phyloP scores from a whole-genome alignment of 2,329 filamentous ascomycete genomes.

The Capronia americana region DNA sequence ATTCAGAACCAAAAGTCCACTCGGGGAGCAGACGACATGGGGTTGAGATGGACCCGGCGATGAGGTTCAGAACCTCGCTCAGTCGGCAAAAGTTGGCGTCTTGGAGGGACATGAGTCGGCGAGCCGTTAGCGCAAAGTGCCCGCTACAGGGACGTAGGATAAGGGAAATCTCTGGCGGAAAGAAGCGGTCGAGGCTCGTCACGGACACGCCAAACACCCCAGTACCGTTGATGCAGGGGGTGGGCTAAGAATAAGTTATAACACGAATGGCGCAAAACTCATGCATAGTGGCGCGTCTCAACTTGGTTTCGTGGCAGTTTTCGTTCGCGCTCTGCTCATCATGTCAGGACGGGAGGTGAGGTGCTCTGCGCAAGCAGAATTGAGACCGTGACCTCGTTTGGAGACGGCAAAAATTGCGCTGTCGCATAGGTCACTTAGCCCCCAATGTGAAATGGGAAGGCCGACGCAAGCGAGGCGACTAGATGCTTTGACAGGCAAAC shows the following conservation, averaged over 20 bases:
- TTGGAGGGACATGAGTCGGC: not conserved
- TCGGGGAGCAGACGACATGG: not conserved
- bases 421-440: not conserved
- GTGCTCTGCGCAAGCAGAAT: not conserved
- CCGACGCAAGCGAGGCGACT: slow-evolving; percentile 12
- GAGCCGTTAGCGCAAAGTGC: not conserved
- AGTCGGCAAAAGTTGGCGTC: slow-evolving; percentile 7
- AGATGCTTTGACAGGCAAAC: slow-evolving; percentile 7
- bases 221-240: slow-evolving; percentile 15
- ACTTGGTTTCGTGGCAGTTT: slow-evolving; percentile 1
- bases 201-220: not conserved
- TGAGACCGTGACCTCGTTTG: not conserved
- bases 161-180: slow-evolving; percentile 1
- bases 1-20: slow-evolving; percentile 13
- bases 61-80: slow-evolving; percentile 10
- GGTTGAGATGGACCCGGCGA: slow-evolving; percentile 10
- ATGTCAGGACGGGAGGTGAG: not conserved
- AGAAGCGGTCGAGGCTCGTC: slow-evolving; percentile 7
- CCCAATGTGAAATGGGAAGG: slow-evolving; percentile 11
- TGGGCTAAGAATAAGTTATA: slow-evolving; percentile 13
- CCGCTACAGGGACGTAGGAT: not conserved
- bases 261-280: slow-evolving; percentile 22
- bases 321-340: not conserved
- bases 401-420: not conserved
- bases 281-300: not conserved